A percentile compares a stretch with the other conserved stretches of the same genome.
Evolutionary conservation across 2,329 filamentous ascomycete genomes (phyloP).

Genomic region (Colletotrichum agaves): DNA sequence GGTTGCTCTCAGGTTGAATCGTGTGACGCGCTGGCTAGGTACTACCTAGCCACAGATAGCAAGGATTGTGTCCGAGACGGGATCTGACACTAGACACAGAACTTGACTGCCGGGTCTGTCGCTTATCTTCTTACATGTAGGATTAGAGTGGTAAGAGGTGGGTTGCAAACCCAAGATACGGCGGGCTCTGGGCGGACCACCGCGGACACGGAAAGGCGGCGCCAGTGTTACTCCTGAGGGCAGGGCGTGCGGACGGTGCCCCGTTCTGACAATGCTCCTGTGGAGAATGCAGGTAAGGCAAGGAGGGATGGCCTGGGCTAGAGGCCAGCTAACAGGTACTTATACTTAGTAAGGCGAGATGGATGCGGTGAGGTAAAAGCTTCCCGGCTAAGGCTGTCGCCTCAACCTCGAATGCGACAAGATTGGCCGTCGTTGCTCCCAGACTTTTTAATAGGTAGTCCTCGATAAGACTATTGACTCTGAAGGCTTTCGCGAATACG

Average conservation of each 20-base stretch:
- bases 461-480: not conserved
- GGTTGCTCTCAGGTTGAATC: not conserved
- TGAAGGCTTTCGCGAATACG: not conserved
- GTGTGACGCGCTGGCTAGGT: slow-evolving; percentile 17
- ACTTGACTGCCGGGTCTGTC: slow-evolving; percentile 21
- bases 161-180: slow-evolving; percentile 4
- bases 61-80: slow-evolving; percentile 21
- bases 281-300: slow-evolving; percentile 12
- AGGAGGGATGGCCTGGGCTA: not conserved
- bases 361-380: slow-evolving; percentile 8
- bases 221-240: slow-evolving; percentile 29
- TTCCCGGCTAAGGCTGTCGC: slow-evolving; percentile 22
- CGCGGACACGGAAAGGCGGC: slow-evolving; percentile 25
- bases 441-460: too few relatives aligned
- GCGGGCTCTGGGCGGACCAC: slow-evolving; percentile 19
- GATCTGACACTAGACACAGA: too few relatives aligned
- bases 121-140: slow-evolving; percentile 23
- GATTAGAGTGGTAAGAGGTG: slow-evolving; percentile 17
- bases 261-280: slow-evolving; percentile 25
- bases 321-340: slow-evolving; percentile 11
- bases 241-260: slow-evolving; percentile 19
- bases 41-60: slow-evolving; percentile 14
- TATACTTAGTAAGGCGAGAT: not conserved
- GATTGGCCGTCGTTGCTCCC: not conserved
- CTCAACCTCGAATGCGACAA: not conserved